Conservation (phyloP, 1,284 basidiomycete genomes). For the Stygiomarasmius scandens region DNA sequence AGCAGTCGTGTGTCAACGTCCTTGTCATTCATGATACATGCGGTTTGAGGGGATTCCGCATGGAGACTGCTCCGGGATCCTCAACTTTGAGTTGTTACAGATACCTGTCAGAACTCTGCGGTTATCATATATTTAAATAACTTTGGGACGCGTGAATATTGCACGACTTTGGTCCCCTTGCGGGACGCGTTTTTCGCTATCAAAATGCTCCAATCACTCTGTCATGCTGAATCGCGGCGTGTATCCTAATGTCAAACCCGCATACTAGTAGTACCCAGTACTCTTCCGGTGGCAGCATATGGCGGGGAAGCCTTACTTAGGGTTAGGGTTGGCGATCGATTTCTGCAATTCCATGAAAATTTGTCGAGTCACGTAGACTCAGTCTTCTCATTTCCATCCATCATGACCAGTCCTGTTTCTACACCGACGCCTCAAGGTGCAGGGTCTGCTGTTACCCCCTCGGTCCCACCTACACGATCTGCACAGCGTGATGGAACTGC, state of each 20-base stretch:
- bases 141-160: background rate
- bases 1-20: slow-evolving; percentile 1
- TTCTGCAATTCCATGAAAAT: background rate
- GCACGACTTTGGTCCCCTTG: no score
- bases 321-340: background rate
- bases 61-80: background rate
- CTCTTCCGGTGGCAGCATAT: no score
- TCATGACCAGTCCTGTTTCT: slow-evolving; percentile 17
- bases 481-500: slow-evolving; percentile 55
- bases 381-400: slow-evolving; percentile 2
- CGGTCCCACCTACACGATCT: slow-evolving; percentile 59
- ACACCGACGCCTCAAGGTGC: slow-evolving; percentile 37
- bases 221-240: no score
- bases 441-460: slow-evolving; percentile 36
- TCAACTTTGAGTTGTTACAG: background rate
- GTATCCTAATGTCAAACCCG: no score
- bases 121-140: background rate
- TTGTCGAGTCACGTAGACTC: slow-evolving; percentile 5
- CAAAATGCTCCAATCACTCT: background rate
- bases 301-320: no score
- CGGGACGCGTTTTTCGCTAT: background rate
- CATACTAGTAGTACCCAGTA: no score
- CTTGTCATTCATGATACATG: slow-evolving; percentile 6
- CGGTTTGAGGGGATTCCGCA: background rate
- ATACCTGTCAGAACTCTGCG: background rate